phyloP scores from a whole-genome alignment of 176 grass and related monocot species.

The Alloteropsis semialata region DNA sequence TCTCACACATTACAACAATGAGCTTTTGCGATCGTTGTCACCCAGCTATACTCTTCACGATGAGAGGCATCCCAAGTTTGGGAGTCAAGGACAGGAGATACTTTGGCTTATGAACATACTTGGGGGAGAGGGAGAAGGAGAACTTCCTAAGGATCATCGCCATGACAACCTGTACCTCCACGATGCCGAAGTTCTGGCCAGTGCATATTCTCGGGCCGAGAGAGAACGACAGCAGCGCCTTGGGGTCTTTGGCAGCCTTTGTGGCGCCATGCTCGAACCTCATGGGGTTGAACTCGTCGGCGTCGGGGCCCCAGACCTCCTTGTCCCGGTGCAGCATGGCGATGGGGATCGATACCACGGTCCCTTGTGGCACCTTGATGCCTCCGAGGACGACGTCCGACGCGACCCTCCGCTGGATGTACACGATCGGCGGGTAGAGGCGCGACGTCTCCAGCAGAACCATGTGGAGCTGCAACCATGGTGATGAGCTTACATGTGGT shows the following conservation, averaged over 20 bases:
- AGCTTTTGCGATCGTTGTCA: neutral
- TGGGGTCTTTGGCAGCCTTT: constrained; percentile 23
- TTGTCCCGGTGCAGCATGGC: constrained; percentile 34
- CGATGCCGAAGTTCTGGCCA: constrained; percentile 53
- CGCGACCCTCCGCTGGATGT: constrained; percentile 1
- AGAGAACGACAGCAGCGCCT: constrained; percentile 43
- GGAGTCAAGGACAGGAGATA: constrained; percentile 34
- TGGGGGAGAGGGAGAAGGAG: constrained; percentile 43
- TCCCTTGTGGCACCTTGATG: constrained; percentile 11
- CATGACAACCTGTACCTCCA: constrained; percentile 33
- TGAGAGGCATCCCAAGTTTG: constrained; percentile 44
- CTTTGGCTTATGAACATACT: constrained; percentile 47
- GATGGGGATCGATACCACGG: neutral
- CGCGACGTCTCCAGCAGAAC: constrained; percentile 29
- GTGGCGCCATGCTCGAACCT: constrained; percentile 39
- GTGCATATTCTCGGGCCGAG: constrained; percentile 45
- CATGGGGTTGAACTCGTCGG: constrained; percentile 53
- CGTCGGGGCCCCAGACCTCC: constrained; percentile 59
- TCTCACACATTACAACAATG: neutral
- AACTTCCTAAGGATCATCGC: constrained; percentile 52
- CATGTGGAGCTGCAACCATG: neutral
- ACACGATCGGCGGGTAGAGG: constrained; percentile 17
- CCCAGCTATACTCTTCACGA: constrained; percentile 1
- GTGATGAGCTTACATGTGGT: neutral
- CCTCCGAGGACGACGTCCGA: neutral